These are phyloP conservation scores for Albugo candida DNA, from an alignment of 352 stramenopile genomes.

Conservation along the genomic window DNA sequence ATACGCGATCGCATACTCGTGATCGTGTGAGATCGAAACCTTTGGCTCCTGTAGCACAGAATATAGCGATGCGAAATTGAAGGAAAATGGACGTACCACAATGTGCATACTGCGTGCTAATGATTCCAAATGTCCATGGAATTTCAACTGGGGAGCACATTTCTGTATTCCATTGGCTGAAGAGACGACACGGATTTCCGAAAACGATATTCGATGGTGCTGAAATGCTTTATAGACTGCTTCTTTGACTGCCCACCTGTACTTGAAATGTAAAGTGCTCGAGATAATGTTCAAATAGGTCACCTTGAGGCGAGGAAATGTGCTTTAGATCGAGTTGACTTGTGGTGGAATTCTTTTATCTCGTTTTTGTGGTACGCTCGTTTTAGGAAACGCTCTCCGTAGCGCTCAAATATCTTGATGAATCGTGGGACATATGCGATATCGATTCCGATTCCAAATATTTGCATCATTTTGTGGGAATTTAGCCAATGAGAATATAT, in stretches of 20 bases:
- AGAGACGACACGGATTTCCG: slow-evolving; percentile 27
- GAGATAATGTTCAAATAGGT: background rate
- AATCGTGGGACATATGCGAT: slow-evolving; percentile 41
- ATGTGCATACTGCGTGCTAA: slow-evolving; percentile 33
- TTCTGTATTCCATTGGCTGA: slow-evolving; percentile 2
- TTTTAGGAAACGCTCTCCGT: slow-evolving; percentile 38
- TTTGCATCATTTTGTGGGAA: background rate
- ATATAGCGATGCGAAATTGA: background rate
- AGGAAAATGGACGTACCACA: slow-evolving; percentile 13
- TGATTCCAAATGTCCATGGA: slow-evolving; percentile 30
- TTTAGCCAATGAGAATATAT: too few species aligned
- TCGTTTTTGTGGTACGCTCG: slow-evolving; percentile 42
- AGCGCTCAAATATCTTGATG: slow-evolving; percentile 22
- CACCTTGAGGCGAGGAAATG: slow-evolving; percentile 47
- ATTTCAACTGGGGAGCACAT: slow-evolving; percentile 14
- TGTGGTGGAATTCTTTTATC: slow-evolving; percentile 35
- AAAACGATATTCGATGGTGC: slow-evolving; percentile 53
- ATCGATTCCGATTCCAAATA: slow-evolving; percentile 61
- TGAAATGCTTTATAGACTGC: slow-evolving; percentile 72
- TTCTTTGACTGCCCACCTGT: slow-evolving; percentile 65
- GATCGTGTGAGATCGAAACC: slow-evolving; percentile 64
- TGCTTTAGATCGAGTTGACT: slow-evolving; percentile 14
- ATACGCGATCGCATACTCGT: slow-evolving; percentile 63
- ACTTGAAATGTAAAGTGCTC: background rate
- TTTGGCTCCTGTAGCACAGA: slow-evolving; percentile 18